Conservation (phyloP, 495 filamentous ascomycete species). For the Penicillium robsamsonii region DNA sequence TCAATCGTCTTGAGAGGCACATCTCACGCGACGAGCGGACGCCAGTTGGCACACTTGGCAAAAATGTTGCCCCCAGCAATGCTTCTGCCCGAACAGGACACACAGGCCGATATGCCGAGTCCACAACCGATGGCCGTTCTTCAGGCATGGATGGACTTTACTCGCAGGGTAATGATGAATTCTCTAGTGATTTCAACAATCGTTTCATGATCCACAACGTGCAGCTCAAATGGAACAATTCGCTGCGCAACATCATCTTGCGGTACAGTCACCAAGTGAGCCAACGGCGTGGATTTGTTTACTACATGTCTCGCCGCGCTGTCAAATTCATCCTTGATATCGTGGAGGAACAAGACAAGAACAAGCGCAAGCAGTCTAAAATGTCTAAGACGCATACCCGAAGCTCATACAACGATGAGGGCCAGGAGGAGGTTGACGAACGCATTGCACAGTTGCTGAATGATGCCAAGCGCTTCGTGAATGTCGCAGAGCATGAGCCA, state of each 20-base stretch:
- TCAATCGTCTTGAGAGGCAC: constrained; percentile 61
- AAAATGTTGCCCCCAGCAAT: constrained; percentile 43
- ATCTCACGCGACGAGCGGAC: constrained; percentile 43
- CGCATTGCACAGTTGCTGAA: constrained; percentile 83
- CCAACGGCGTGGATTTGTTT: constrained; percentile 92
- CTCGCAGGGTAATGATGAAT: constrained; percentile 54
- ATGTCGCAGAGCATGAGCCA: constrained; percentile 60
- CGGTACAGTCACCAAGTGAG: constrained; percentile 97
- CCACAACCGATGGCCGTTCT: constrained; percentile 38
- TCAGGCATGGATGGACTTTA: constrained; percentile 43
- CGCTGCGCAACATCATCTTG: constrained; percentile 90
- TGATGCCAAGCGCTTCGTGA: constrained; percentile 80
- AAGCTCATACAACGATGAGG: constrained; percentile 53
- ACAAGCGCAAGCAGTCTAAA: constrained; percentile 49
- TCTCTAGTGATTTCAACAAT: constrained; percentile 92
- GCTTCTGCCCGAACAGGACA: constrained; percentile 41
- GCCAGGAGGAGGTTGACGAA: constrained; percentile 69
- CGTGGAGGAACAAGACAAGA: constrained; percentile 83
- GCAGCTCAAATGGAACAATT: constrained; percentile 98
- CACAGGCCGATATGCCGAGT: constrained; percentile 48
- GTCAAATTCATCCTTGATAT: constrained; percentile 98
- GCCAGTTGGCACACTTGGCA: constrained; percentile 27
- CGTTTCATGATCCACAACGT: constrained; percentile 97
- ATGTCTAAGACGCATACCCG: constrained; percentile 28
- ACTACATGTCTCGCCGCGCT: constrained; percentile 92